Base-by-base conservation (phyloP, 2,329 filamentous ascomycete genomes). In the Hirsutella thompsonii region DNA sequence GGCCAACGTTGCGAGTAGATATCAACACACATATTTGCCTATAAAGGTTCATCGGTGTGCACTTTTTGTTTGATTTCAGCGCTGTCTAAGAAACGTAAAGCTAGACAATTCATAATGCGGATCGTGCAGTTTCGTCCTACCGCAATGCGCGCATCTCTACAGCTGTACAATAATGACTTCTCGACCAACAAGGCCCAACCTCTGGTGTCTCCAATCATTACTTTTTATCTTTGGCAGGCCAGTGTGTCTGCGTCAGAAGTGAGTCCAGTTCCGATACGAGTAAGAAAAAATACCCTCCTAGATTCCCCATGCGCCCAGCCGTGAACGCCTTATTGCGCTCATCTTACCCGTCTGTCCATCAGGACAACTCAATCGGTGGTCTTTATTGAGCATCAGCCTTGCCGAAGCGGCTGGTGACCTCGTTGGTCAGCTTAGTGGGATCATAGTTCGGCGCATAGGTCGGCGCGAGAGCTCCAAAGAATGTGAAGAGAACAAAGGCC, bases 401-500 rank as follows among this genome's bases (percentile, higher is more conserved):
- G 41, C 69, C 69, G 41, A 74, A 64, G 54, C 68, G 70, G 52
- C 60, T 66, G 45, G 68, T 63, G 33, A 72, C 68, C 49, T 66
- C 65, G 43, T 59, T 63, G 41, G 71, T 58, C 40, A 72, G 62
- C 52, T 65, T 67, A 41, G 62, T 57, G 5, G 74, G 63, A 53
- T 76, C 67, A 49, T 76, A 75, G 29, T 68, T 68, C 23, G 71
- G 63, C 14, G 68, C 70, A 46, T 77, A 77, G 21, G 65, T 68
- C 19, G 80, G 80, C 37, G 78, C 79, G 47, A 84, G 61, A 33
- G 77, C 75, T 45, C 75, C 76, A 43, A 93, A 74, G 18, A 93
- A 61, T 49, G 85, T 60, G 61, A 92, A 80, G 50, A 90, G 62
- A 40, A 74, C 63, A 47, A 83, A 61, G 43, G 85, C 58, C 18